Base-by-base conservation (phyloP, 257 asterid genomes). In the Penstemon newberryi region DNA sequence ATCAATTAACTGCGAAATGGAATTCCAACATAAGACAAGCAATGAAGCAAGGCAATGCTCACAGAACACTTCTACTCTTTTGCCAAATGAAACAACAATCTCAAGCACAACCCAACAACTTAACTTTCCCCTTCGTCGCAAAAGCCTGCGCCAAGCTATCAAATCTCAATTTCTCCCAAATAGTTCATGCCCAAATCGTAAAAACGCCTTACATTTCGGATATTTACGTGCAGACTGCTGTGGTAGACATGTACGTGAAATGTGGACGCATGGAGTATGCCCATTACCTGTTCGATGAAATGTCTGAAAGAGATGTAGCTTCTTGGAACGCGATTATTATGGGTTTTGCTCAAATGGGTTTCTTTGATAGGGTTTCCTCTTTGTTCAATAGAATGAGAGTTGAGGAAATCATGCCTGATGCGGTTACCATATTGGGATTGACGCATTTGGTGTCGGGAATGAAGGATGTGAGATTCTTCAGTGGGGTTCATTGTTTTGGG, bases 91-190 rank as follows among this genome's bases (percentile, higher is more conserved):
- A 82, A 65, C 75, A 50, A 9, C 71, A 68, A 7, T 62, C 75
- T 44, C 66, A 66, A 12, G 18, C 33, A 25, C 33, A 2, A 25
- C 92, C 95, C 86, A 70, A 82, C 84, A 70, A 80, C 64, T 72
- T 82, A 19, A 89, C 89, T 4, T 83, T 82, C 11, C 90, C 90
- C 64, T 74, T 87, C 46, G 6, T 85, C 37, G 87, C 90, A 46
- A 89, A 89, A 82, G 95, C 95, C 10, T 82, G 96, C 43, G 86
- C 89, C 0, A 79, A 79, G 63, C 70, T 80, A 53, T 75, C 84
- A 2, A 57, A 77, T 73, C 75, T 75, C 75, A 73, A 52, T 40
- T 33, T 66, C 75, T 76, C 86, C 46, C 73, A 52, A 59, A 66
- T 75, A 5, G 12, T 87, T 7, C 96, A 89, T 37, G 75, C 85